phyloP scores from a whole-genome alignment of 495 filamentous ascomycete genomes.

The Podospora tetraspora region DNA sequence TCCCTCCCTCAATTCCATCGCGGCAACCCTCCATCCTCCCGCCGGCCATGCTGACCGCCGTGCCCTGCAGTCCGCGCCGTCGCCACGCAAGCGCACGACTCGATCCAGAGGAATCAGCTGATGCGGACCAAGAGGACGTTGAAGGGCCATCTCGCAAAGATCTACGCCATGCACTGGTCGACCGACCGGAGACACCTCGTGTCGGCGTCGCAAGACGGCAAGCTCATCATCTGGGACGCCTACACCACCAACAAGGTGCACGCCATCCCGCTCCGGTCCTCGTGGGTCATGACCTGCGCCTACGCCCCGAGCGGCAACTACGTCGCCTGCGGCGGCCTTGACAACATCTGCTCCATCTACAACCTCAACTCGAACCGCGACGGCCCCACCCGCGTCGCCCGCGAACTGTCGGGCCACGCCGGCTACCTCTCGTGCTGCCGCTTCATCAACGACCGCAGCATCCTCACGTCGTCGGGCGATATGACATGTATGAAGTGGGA shows the following conservation, averaged over 20 bases:
- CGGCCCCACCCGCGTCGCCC: conserved; percentile 90
- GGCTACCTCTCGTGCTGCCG: conserved; percentile 98
- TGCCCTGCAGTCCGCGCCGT: conserved; percentile 72
- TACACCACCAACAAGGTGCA: conserved; percentile 99
- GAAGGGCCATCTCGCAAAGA: conserved; percentile 97
- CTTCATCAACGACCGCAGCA: conserved; percentile 97
- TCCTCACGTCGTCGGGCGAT: conserved; percentile 95
- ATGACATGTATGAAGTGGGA: conserved; percentile 99
- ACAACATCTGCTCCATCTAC: conserved; percentile 99
- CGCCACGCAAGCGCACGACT: conserved; percentile 79
- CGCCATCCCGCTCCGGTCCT: conserved; percentile 95
- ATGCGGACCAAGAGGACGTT: conserved; percentile 95
- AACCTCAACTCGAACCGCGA: conserved; percentile 92
- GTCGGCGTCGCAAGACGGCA: conserved; percentile 96
- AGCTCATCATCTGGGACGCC: conserved; percentile 99
- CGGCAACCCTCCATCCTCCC: neutral
- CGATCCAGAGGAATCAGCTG: conserved; percentile 76
- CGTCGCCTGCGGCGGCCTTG: conserved; percentile 94
- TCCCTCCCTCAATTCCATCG: neutral
- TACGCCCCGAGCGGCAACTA: conserved; percentile 98
- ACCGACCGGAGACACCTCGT: conserved; percentile 97
- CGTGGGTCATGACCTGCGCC: conserved; percentile 99
- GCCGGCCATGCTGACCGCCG: conserved; percentile 18
- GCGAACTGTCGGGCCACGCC: conserved; percentile 93
- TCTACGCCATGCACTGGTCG: conserved; percentile 99